Percentiles rank a stretch among this genome's conserved stretches.
Evolutionary conservation across 2,329 filamentous ascomycete species (phyloP).

Genomic region (Rasamsonia emersonii): DNA sequence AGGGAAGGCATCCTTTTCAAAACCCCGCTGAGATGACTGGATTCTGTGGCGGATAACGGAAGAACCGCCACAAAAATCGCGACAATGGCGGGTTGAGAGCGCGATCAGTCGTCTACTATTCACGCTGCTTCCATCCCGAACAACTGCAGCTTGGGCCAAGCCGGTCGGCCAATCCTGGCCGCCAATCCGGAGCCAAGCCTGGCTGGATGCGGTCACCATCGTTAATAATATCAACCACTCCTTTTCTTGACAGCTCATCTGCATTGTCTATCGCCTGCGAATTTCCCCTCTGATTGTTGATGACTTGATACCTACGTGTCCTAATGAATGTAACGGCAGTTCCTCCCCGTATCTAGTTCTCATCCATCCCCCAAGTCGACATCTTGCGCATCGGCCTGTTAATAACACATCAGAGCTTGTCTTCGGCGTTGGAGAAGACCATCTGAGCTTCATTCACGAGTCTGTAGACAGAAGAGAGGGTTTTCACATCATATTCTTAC

Average conservation of each 20-base stretch:
- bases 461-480: slow-evolving; percentile 1
- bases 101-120: background rate
- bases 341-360: no score
- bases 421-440: no score
- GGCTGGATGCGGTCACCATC: slow-evolving; percentile 8
- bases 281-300: background rate
- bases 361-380: no score
- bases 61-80: no score
- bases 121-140: no score
- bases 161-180: slow-evolving; percentile 12
- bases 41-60: background rate
- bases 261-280: slow-evolving; percentile 1
- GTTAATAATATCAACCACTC: slow-evolving; percentile 1
- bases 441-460: no score
- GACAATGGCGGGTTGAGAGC: no score
- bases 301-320: background rate
- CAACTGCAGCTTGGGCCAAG: slow-evolving; percentile 22
- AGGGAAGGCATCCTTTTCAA: no score
- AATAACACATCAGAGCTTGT: no score
- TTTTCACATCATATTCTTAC: slow-evolving; percentile 12
- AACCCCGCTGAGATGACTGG: no score
- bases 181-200: slow-evolving; percentile 6
- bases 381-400: no score
- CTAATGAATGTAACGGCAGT: no score
- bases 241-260: slow-evolving; percentile 1